Conservation (phyloP, 2,329 filamentous ascomycete species). For the Aureobasidium vineae region DNA sequence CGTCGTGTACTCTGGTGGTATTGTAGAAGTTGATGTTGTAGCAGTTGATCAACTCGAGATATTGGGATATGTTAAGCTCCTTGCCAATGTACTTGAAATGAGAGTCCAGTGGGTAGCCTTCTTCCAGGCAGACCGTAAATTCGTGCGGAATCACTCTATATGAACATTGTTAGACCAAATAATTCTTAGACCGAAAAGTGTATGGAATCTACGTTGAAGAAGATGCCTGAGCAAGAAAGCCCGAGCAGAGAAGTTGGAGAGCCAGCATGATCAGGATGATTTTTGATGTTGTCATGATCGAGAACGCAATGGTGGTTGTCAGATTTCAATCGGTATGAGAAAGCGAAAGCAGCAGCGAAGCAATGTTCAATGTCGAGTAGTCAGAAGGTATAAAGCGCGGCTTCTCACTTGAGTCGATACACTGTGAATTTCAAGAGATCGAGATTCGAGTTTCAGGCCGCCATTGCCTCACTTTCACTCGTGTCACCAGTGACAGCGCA, state of each 20-base stretch:
- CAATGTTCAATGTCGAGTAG: background rate
- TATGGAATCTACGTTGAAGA: too few species aligned
- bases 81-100: background rate
- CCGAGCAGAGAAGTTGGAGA: background rate
- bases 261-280: background rate
- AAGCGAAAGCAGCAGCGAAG: too few species aligned
- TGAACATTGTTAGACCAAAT: background rate
- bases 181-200: background rate
- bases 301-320: background rate
- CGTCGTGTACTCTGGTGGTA: background rate
- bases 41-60: background rate
- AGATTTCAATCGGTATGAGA: too few species aligned
- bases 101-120: background rate
- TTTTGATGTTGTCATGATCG: background rate
- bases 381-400: background rate
- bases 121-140: background rate
- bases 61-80: background rate
- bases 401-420: background rate
- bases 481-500: background rate
- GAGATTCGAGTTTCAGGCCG: background rate
- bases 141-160: background rate
- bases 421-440: background rate
- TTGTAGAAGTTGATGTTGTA: background rate
- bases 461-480: background rate
- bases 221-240: background rate